Percentiles rank a stretch among this genome's conserved stretches.
Evolutionary conservation across 495 filamentous ascomycete species (phyloP).

Genomic region (Penicillium silybi): DNA sequence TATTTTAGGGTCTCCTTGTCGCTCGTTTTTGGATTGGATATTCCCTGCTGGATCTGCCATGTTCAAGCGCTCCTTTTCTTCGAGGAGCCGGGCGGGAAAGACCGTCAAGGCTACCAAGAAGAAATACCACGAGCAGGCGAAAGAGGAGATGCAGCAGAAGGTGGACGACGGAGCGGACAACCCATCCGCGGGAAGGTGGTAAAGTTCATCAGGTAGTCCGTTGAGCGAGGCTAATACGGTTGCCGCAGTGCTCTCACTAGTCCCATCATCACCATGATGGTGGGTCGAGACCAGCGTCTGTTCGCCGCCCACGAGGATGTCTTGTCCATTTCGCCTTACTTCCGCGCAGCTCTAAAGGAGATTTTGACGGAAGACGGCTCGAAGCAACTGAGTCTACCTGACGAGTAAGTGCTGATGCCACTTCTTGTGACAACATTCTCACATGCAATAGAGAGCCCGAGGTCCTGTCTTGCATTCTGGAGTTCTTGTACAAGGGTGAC

Average conservation of each 20-base stretch:
- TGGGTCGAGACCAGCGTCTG: constrained; percentile 75
- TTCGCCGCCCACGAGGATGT: constrained; percentile 70
- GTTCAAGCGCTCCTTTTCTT: constrained; percentile 81
- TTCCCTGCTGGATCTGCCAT: constrained; percentile 48
- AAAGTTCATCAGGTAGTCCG: constrained; percentile 13
- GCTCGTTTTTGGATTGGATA: constrained; percentile 6
- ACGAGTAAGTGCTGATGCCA: constrained; percentile 40
- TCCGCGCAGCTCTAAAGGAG: constrained; percentile 51
- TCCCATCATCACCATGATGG: constrained; percentile 77
- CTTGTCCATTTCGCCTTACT: constrained; percentile 56
- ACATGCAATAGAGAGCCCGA: constrained; percentile 51
- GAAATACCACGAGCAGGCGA: constrained; percentile 65
- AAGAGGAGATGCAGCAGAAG: constrained; percentile 70
- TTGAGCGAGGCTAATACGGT: not conserved
- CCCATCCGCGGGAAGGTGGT: constrained; percentile 46
- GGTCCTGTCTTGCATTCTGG: constrained; percentile 62
- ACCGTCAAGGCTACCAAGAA: constrained; percentile 69
- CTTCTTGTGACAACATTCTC: not conserved
- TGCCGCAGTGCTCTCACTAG: constrained; percentile 58
- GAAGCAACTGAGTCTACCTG: constrained; percentile 56
- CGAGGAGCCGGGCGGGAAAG: constrained; percentile 74
- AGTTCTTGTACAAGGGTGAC: constrained; percentile 70
- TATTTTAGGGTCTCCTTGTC: constrained; percentile 22
- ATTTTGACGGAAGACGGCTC: constrained; percentile 53
- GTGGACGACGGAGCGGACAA: constrained; percentile 55